A percentile compares a stretch with the other conserved stretches of the same genome.
Conservation (phyloP, 148 eudicot genomes). For the Vaccinium vitisidaea region DNA sequence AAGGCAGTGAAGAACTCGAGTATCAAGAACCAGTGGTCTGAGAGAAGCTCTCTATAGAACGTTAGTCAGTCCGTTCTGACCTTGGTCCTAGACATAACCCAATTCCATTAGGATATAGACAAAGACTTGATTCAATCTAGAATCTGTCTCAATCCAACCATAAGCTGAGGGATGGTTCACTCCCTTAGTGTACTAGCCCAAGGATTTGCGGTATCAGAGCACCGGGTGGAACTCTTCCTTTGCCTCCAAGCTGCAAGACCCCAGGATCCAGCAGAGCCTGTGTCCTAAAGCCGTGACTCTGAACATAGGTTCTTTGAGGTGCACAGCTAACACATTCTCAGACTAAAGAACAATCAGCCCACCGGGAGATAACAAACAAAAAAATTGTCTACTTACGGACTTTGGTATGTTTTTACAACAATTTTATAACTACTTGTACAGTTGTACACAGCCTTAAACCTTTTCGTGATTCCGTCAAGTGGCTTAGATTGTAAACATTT, state of each 20-base stretch:
- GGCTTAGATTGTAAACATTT: neutral
- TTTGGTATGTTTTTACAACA: neutral
- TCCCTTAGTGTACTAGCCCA: neutral
- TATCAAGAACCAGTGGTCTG: neutral
- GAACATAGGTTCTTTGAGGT: neutral
- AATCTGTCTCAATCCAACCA: neutral
- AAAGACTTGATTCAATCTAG: neutral
- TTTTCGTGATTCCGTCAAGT: neutral
- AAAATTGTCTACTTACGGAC: neutral
- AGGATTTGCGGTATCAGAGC: neutral
- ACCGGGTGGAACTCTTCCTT: neutral
- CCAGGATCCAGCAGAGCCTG: neutral
- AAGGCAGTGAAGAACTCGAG: neutral
- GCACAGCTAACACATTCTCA: neutral
- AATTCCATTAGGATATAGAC: neutral
- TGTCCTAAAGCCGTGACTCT: neutral
- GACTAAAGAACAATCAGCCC: neutral
- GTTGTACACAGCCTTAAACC: neutral
- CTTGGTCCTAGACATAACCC: neutral
- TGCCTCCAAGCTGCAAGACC: constrained; percentile 4
- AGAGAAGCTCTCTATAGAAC: neutral
- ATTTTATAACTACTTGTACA: neutral
- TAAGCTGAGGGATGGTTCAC: neutral
- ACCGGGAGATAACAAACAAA: neutral
- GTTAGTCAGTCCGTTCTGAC: neutral